These are phyloP conservation scores for Neckera pumila DNA, from an alignment of 225 moss, liverwort and hornwort species.

Conservation along the genomic window DNA sequence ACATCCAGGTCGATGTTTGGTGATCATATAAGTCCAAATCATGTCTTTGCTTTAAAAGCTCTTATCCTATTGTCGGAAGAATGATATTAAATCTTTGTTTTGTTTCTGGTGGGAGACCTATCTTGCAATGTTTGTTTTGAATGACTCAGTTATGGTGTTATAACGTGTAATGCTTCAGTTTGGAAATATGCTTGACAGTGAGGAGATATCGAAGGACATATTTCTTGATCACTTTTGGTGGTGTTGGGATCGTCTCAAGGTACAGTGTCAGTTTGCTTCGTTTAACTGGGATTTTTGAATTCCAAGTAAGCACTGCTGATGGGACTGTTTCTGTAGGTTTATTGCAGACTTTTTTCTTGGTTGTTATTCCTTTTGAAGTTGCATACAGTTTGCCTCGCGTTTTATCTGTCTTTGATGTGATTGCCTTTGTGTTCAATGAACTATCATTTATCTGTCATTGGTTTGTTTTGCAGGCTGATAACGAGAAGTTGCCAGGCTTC, in stretches of 20 bases:
- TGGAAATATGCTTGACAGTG: slow-evolving; percentile 28
- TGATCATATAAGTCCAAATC: background rate
- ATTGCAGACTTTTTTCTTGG: background rate
- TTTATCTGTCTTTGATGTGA: background rate
- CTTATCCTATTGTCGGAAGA: background rate
- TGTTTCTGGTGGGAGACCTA: background rate
- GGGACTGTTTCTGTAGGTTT: background rate
- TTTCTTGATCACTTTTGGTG: slow-evolving; percentile 86
- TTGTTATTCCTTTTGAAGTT: background rate
- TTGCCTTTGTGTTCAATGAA: background rate
- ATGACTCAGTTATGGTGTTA: background rate
- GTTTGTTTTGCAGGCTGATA: slow-evolving; percentile 29
- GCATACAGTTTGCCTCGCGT: background rate
- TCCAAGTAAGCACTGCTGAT: background rate
- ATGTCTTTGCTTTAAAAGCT: background rate
- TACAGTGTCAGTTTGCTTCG: background rate
- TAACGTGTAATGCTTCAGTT: background rate
- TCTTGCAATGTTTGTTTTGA: background rate
- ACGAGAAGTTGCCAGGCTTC: slow-evolving; percentile 66
- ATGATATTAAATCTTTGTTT: background rate
- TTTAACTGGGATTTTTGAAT: background rate
- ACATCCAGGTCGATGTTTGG: background rate
- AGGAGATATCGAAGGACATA: slow-evolving; percentile 52
- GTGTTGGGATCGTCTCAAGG: slow-evolving; percentile 92
- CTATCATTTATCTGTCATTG: background rate